Evolutionary conservation across 2,329 filamentous ascomycete species (phyloP).

Genomic region (Colletotrichum destructivum): DNA sequence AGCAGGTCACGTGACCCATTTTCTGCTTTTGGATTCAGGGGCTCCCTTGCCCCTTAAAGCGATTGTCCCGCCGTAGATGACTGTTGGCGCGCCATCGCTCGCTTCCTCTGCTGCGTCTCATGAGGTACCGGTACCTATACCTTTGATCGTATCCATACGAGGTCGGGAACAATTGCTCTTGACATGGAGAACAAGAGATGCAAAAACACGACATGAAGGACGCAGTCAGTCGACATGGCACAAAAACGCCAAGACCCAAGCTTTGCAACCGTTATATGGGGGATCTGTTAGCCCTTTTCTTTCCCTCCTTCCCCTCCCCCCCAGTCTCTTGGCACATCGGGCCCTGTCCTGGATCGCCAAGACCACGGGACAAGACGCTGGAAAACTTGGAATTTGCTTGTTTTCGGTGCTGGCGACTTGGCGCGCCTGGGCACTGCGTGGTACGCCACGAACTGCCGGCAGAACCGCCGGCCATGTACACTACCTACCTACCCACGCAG

Average conservation of each 20-base stretch:
- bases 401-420: constrained; percentile 39
- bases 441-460: constrained; percentile 12
- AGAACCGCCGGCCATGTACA: neutral
- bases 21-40: constrained; percentile 16
- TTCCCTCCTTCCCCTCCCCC: neutral
- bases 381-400: constrained; percentile 43
- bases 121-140: constrained; percentile 1
- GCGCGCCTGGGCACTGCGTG: constrained; percentile 38
- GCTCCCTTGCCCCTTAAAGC: neutral
- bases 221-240: neutral
- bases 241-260: neutral
- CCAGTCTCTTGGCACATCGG: constrained; percentile 11
- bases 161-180: neutral
- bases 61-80: constrained; percentile 26
- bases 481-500: too few relatives aligned
- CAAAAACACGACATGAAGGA: neutral
- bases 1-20: rapidly evolving
- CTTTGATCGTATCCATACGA: constrained; percentile 21
- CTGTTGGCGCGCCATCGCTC: constrained; percentile 25
- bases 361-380: constrained; percentile 41
- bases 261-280: constrained; percentile 19
- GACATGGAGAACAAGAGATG: neutral
- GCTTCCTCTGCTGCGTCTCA: constrained; percentile 1
- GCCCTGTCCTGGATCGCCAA: constrained; percentile 40
- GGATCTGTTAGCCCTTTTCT: neutral